These are phyloP conservation scores for Alternaria metachromatica DNA, from an alignment of 2,329 filamentous ascomycete species.

Conservation along the genomic window DNA sequence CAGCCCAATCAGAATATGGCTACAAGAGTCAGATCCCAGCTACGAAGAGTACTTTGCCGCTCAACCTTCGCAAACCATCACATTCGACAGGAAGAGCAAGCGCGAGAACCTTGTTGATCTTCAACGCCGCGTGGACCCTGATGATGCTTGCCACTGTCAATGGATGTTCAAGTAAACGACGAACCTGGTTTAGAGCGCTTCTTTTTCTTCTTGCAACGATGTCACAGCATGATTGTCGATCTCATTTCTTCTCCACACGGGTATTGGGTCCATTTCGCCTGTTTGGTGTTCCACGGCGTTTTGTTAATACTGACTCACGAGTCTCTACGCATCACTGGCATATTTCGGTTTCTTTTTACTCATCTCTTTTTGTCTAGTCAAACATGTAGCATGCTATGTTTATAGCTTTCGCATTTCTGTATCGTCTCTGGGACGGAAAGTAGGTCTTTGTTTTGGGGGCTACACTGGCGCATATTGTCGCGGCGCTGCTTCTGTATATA, in stretches of 20 bases:
- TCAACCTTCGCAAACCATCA: constrained; percentile 10
- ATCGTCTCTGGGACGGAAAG: constrained; percentile 5
- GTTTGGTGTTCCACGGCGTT: constrained; percentile 14
- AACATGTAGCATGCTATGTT: constrained; percentile 8
- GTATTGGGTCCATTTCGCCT: constrained; percentile 5
- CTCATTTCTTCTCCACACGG: not conserved
- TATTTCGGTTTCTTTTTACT: constrained; percentile 13
- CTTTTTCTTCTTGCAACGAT: not conserved
- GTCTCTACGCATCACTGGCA: constrained; percentile 16
- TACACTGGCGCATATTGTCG: constrained; percentile 11
- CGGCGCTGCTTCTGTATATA: constrained; percentile 8
- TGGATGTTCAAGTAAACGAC: constrained; percentile 47
- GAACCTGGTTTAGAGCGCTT: not conserved
- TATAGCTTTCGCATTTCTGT: not conserved
- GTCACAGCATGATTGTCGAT: not conserved
- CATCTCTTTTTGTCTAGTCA: constrained; percentile 9
- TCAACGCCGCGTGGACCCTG: constrained; percentile 36
- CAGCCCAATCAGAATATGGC: constrained; percentile 45
- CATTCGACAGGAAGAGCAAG: constrained; percentile 16
- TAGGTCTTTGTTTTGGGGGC: constrained; percentile 4
- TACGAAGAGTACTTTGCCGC: constrained; percentile 34
- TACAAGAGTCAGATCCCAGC: constrained; percentile 52
- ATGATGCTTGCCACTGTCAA: constrained; percentile 47
- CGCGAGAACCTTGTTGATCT: constrained; percentile 15
- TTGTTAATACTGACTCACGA: constrained; percentile 6